A percentile compares a stretch with the other conserved stretches of the same genome.
Conservation (phyloP, 768 basidiomycete species). For the Astraeus odoratus region DNA sequence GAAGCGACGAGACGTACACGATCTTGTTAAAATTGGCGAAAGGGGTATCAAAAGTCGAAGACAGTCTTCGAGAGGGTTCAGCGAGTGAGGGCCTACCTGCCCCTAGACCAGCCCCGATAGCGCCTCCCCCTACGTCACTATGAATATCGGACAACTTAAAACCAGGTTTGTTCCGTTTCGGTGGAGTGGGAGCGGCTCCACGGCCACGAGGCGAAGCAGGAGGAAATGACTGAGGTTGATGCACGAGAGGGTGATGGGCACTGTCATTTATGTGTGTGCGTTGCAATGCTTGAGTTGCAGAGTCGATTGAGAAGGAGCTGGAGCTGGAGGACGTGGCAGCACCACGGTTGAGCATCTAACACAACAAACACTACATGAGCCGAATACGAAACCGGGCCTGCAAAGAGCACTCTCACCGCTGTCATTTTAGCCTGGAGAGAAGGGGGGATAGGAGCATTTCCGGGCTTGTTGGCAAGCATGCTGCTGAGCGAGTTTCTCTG, state of each 20-base stretch:
- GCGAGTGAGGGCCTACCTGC: slow-evolving; percentile 53
- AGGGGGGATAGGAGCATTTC: slow-evolving; percentile 75
- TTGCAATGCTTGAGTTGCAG: slow-evolving; percentile 34
- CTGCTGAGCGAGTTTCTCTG: slow-evolving; percentile 28
- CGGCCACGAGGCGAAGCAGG: slow-evolving; percentile 20
- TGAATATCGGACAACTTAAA: slow-evolving; percentile 63
- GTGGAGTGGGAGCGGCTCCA: slow-evolving; percentile 31
- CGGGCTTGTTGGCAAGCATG: slow-evolving; percentile 38
- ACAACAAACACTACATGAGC: slow-evolving; percentile 12
- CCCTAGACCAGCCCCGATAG: slow-evolving; percentile 63
- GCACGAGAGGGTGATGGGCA: slow-evolving; percentile 22
- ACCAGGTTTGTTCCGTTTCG: slow-evolving; percentile 42
- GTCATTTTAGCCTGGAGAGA: slow-evolving; percentile 91
- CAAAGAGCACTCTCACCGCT: too few species aligned
- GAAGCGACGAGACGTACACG: slow-evolving; percentile 53
- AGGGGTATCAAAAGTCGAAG: slow-evolving; percentile 56
- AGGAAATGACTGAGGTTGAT: slow-evolving; percentile 32
- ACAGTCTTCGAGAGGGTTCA: slow-evolving; percentile 30
- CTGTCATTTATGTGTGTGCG: slow-evolving; percentile 27
- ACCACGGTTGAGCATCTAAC: slow-evolving; percentile 44
- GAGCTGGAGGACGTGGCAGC: slow-evolving; percentile 19
- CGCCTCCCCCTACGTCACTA: slow-evolving; percentile 43
- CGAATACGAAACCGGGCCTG: slow-evolving; percentile 9
- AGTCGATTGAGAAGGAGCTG: slow-evolving; percentile 31
- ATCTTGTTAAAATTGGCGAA: slow-evolving; percentile 93